Conservation (phyloP, 352 stramenopile genomes). For the Pythium myriotylum region DNA sequence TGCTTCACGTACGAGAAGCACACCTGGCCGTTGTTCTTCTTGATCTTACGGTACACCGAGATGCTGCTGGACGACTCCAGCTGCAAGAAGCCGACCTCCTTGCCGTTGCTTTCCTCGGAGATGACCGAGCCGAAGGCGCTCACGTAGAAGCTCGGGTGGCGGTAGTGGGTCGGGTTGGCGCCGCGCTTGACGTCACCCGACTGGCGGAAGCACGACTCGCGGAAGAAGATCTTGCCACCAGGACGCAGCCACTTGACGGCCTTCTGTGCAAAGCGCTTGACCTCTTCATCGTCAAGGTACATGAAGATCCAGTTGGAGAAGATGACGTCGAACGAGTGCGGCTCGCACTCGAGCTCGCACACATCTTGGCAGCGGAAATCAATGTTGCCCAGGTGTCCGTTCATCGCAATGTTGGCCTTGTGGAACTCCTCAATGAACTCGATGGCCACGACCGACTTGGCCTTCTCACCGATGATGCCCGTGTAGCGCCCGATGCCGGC, state of each 20-base stretch:
- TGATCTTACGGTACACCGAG: constrained; percentile 45
- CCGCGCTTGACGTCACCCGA: constrained; percentile 42
- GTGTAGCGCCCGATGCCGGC: constrained; percentile 30
- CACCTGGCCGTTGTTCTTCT: constrained; percentile 85
- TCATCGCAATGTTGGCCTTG: constrained; percentile 33
- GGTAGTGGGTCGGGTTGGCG: constrained; percentile 50
- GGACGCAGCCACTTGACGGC: constrained; percentile 33
- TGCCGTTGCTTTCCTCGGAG: constrained; percentile 27
- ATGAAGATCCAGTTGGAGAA: constrained; percentile 43
- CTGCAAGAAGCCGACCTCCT: constrained; percentile 63
- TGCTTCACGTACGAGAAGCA: constrained; percentile 73
- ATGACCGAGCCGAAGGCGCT: constrained; percentile 32
- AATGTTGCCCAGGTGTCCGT: constrained; percentile 60
- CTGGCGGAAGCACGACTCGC: constrained; percentile 41
- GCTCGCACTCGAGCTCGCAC: constrained; percentile 53
- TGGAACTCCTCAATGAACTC: constrained; percentile 58
- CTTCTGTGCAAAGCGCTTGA: constrained; percentile 32
- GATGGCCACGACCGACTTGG: constrained; percentile 35
- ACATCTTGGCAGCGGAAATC: constrained; percentile 73
- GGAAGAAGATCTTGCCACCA: constrained; percentile 36
- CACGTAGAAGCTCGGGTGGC: constrained; percentile 46
- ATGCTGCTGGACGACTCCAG: constrained; percentile 73
- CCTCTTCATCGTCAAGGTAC: constrained; percentile 34
- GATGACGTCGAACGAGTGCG: constrained; percentile 48
- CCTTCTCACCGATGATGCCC: constrained; percentile 38